A percentile compares a stretch with the other conserved stretches of the same genome.
phyloP scores from a whole-genome alignment of 768 basidiomycete species.

The Phylloporus sp. region DNA sequence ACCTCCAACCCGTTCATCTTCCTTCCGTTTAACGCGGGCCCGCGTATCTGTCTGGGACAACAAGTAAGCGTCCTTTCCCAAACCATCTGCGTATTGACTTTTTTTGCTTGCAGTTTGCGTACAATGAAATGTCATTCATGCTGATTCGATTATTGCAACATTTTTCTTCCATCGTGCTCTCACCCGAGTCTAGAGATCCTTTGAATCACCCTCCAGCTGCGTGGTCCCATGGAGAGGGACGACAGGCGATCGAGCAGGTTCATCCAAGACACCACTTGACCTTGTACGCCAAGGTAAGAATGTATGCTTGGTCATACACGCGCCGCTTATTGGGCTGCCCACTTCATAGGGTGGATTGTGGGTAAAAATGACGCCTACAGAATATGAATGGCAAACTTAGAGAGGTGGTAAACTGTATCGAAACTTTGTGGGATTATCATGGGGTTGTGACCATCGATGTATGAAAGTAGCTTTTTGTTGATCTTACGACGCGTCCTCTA shows the following conservation, averaged over 20 bases:
- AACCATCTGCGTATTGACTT: not conserved
- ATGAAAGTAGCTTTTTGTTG: not conserved
- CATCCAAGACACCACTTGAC: conserved; percentile 30
- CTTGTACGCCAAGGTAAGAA: conserved; percentile 36
- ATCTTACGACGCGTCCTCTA: too few species aligned
- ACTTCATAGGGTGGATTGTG: conserved; percentile 42
- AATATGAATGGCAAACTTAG: conserved; percentile 4
- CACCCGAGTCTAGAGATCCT: conserved; percentile 28
- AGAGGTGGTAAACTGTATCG: not conserved
- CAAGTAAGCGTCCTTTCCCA: conserved; percentile 25
- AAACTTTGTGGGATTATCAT: not conserved
- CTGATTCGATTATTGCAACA: conserved; percentile 28
- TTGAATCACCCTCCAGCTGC: conserved; percentile 21
- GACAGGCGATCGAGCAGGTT: conserved; percentile 24
- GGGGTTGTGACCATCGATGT: not conserved
- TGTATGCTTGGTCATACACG: not conserved
- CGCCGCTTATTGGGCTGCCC: not conserved
- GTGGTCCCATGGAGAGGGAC: conserved; percentile 27
- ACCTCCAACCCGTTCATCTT: conserved; percentile 41
- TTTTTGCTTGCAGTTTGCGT: conserved; percentile 28
- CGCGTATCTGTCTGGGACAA: conserved; percentile 36
- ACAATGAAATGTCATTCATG: conserved; percentile 34
- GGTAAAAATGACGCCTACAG: conserved; percentile 39
- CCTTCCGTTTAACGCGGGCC: conserved; percentile 41
- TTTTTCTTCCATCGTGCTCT: conserved; percentile 23